Evolutionary conservation across 768 basidiomycete genomes (phyloP), one percentile per base, ranked within the genome.

Genomic region (Mycena galopus): DNA sequence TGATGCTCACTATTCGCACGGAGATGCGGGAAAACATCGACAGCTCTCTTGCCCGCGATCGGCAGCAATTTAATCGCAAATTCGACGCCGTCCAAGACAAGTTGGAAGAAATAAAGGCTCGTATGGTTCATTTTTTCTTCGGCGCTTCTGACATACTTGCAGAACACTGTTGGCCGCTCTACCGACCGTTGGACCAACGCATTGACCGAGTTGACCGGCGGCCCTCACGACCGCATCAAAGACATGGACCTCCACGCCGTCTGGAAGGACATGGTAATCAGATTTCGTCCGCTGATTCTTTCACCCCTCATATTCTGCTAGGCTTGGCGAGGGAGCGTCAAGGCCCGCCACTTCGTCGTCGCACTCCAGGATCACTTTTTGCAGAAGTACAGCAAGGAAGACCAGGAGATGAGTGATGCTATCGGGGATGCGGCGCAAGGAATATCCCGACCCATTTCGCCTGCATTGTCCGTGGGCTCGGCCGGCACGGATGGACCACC

Each of bases 251-350:
- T 89, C n/a, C 84, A 82, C 65, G 79, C 76, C 8, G 80, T 89
- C 1, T 89, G 88, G 89, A 87, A 85, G 76, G 86, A 87, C 12
- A 63, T 63, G 62, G 62, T 63, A 17, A 51, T 50, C 21, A 4
- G 35, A 35, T 32, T 17, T 17, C n/a, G 7, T 33, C n/a, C 3
- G 9, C 21, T 23, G 11, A 33, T 32, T 14, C 16, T 4, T 44
- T 32, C n/a, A 35, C 4, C 2, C 4, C 62, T 51, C 4, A 63
- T 19, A 19, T 51, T 35, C n/a, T 2, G 4, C 42, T 39, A 88
- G 88, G 82, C 82, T 11, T 89, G 88, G 88, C 85, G 84, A 75
- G 84, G 86, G 11, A 88, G 83, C 69, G 88, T 89, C 35, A 88
- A 89, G 73, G 86, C 88, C 0, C 79, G 84, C 0, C 86, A 87